A percentile compares a stretch with the other conserved stretches of the same genome.
phyloP scores from a whole-genome alignment of 306 rosid species.

The Calophaca sinica region DNA sequence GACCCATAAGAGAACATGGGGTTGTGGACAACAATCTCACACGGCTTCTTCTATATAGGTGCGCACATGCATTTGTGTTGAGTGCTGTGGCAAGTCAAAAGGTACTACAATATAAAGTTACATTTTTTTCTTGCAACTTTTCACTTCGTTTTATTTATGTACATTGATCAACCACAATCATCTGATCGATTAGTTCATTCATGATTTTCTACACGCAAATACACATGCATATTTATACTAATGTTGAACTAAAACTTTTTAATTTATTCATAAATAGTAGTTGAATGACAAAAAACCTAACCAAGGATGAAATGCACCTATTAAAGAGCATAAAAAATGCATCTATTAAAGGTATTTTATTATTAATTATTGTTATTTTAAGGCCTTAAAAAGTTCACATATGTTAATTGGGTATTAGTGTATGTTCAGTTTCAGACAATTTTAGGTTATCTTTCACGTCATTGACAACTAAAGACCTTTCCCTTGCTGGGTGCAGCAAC shows the following conservation, averaged over 20 bases:
- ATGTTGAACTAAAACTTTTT: background rate
- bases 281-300: background rate
- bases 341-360: background rate
- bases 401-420: constrained; percentile 16
- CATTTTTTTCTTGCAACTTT: constrained; percentile 37
- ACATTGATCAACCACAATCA: constrained; percentile 4
- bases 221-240: background rate
- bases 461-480: background rate
- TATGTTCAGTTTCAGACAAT: background rate
- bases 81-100: constrained; percentile 28
- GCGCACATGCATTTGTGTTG: constrained; percentile 45
- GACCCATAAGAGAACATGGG: constrained; percentile 46
- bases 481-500: constrained; percentile 3
- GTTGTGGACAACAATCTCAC: constrained; percentile 40
- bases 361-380: background rate
- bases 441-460: constrained; percentile 32
- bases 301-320: no score
- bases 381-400: background rate
- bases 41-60: constrained; percentile 30
- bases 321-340: background rate
- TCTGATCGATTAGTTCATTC: background rate
- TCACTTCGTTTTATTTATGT: background rate
- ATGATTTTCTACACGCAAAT: background rate
- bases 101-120: constrained; percentile 23
- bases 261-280: background rate